Percentiles rank a stretch among this genome's conserved stretches.
Evolutionary conservation across 208 protist genomes (phyloP).

Genomic region (Wallacemonas sp.): DNA sequence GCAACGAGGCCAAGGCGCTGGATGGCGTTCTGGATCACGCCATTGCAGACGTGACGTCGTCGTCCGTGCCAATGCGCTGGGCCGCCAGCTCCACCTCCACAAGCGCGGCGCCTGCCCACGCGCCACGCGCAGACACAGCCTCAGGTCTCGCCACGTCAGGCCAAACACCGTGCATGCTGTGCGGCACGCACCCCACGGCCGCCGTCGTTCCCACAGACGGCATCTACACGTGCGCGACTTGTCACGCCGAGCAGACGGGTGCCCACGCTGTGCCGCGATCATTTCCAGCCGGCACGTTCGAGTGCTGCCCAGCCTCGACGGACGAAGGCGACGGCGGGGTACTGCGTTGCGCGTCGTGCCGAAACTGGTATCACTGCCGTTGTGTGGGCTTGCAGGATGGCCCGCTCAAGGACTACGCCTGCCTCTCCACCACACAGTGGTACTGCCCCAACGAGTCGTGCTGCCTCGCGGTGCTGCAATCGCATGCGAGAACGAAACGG

Average conservation of each 20-base stretch:
- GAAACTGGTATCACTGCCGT: constrained; percentile 72
- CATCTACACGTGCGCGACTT: constrained; percentile 62
- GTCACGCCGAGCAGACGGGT: constrained; percentile 29
- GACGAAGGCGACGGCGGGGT: constrained; percentile 67
- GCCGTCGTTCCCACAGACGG: constrained; percentile 53
- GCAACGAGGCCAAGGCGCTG: constrained; percentile 40
- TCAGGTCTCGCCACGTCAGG: not conserved
- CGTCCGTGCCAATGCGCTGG: constrained; percentile 1
- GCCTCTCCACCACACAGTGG: constrained; percentile 81
- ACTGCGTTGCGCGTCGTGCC: constrained; percentile 65
- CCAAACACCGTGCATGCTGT: constrained; percentile 46
- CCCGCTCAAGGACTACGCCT: constrained; percentile 56
- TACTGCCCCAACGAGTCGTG: constrained; percentile 81
- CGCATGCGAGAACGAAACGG: constrained; percentile 31
- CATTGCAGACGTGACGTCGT: constrained; percentile 42
- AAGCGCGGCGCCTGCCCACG: not conserved
- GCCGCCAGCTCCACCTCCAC: not conserved
- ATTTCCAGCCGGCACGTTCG: constrained; percentile 76
- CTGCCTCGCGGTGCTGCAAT: constrained; percentile 53
- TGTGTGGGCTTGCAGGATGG: constrained; percentile 59
- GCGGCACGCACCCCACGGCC: constrained; percentile 33
- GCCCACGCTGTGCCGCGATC: constrained; percentile 15
- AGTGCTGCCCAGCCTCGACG: constrained; percentile 79
- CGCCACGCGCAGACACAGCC: not conserved
- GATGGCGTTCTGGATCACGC: constrained; percentile 57